phyloP scores from a whole-genome alignment of 768 basidiomycete genomes.

The Trametes coccinea region DNA sequence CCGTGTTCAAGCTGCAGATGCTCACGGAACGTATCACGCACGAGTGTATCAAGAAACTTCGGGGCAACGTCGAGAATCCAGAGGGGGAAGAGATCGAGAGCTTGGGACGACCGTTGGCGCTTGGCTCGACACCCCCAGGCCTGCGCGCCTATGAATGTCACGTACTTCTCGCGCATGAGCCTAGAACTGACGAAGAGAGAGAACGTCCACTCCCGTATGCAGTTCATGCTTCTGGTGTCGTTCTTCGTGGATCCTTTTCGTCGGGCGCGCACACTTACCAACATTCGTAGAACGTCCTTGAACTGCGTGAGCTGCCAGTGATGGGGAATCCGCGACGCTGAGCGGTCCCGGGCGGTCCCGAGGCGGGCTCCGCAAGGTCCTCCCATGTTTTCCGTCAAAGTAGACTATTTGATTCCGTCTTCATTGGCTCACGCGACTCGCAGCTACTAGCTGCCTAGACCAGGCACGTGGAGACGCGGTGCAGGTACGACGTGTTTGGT shows the following conservation, averaged over 20 bases:
- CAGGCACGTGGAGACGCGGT: too few species aligned
- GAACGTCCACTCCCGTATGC: slow-evolving; percentile 84
- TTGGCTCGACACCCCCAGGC: slow-evolving; percentile 77
- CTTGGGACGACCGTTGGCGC: slow-evolving; percentile 89
- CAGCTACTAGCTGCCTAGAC: too few species aligned
- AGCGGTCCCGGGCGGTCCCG: too few species aligned
- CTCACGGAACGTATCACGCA: slow-evolving; percentile 98
- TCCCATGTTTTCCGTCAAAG: too few species aligned
- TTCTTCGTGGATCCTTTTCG: neutral
- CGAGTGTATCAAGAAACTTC: slow-evolving; percentile 94
- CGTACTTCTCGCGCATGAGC: slow-evolving; percentile 92
- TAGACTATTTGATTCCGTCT: too few species aligned
- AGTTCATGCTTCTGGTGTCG: slow-evolving; percentile 92
- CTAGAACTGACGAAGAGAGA: slow-evolving; percentile 71
- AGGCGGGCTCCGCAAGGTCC: too few species aligned
- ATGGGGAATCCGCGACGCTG: too few species aligned
- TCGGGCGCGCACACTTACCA: slow-evolving; percentile 8
- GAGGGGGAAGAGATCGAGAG: slow-evolving; percentile 99
- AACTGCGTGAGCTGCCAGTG: slow-evolving; percentile 80
- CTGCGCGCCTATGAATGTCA: slow-evolving; percentile 84
- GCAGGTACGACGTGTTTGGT: too few species aligned
- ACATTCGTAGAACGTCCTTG: slow-evolving; percentile 75
- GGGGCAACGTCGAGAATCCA: slow-evolving; percentile 90
- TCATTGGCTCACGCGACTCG: too few species aligned
- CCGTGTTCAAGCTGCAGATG: slow-evolving; percentile 96